Base-by-base conservation (phyloP, 352 stramenopile genomes). In the Phytophthora sp. region DNA sequence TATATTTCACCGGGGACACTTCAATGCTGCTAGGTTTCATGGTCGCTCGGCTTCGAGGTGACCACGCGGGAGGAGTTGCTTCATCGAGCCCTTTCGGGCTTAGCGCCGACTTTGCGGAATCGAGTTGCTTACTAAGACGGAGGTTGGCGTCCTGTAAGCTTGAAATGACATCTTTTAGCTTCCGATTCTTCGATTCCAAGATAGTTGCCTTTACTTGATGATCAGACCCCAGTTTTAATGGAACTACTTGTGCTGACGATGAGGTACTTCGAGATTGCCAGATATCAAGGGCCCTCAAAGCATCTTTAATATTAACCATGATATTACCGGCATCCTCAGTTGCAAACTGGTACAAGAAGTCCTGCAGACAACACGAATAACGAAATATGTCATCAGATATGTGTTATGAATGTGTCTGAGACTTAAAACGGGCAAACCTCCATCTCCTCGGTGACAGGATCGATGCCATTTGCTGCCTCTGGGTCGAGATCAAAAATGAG, bases 371-470 rank as follows among this genome's bases (percentile, higher is more conserved):
- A 41, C 4, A 12, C n/a, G 13, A 38, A 38, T 38, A 38, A 38
- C n/a, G n/a, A n/a, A n/a, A 44, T 11, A 56, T 27, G 28, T 37
- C 35, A 56, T 49, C 18, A 62, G 30, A 61, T 21, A 18, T 48
- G 15, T 21, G 28, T 43, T 49, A 18, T 20, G 17, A 11, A 4
- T 10, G 35, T 23, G 20, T 9, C 7, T 5, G 8, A 42, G 35
- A 11, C 12, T 13, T n/a, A n/a, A n/a, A n/a, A n/a, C n/a, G n/a
- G n/a, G 10, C 41, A 12, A 48, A 67, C 75, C 66, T 88, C 79
- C 82, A 91, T 91, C 11, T 62, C 62, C 2, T 83, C 67, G 0
- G 69, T 87, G 21, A 89, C 54, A 5, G 82, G 82, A 32, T 88
- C 74, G 3, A 52, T n/a, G 0, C 69, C 64, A 28, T 62, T 45